Conservation (phyloP, 1,139 yeast genomes). For the Lodderomyces metapsilosis region DNA sequence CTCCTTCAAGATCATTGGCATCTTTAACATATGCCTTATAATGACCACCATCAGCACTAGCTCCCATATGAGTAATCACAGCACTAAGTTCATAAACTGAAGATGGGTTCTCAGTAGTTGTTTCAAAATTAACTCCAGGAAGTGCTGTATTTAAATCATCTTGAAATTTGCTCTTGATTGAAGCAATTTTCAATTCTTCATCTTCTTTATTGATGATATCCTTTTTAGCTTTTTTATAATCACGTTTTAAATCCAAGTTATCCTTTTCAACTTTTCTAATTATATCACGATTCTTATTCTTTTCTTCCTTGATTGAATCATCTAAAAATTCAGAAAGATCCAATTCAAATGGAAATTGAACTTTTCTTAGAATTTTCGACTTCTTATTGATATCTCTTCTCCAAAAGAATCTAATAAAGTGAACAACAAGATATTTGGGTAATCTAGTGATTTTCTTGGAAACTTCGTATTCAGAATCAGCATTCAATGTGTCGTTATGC, state of each 20-base stretch:
- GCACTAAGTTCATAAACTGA: slow-evolving; percentile 83
- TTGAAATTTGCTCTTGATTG: slow-evolving; percentile 44
- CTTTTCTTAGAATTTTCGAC: slow-evolving; percentile 90
- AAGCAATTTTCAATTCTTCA: slow-evolving; percentile 45
- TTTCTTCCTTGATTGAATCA: slow-evolving; percentile 63
- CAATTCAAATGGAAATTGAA: slow-evolving; percentile 88
- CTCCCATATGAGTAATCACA: slow-evolving; percentile 89
- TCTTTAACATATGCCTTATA: slow-evolving; percentile 87
- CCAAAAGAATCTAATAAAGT: slow-evolving; percentile 95
- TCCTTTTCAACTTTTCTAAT: slow-evolving; percentile 76
- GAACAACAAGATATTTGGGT: slow-evolving; percentile 87
- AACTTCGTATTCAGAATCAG: slow-evolving; percentile 70
- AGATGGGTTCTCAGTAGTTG: slow-evolving; percentile 76
- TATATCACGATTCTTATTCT: slow-evolving; percentile 73
- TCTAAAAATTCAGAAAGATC: slow-evolving; percentile 87
- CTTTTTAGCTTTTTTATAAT: slow-evolving; percentile 67
- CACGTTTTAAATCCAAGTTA: slow-evolving; percentile 68
- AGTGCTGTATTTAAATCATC: slow-evolving; percentile 42
- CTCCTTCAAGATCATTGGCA: slow-evolving; percentile 59
- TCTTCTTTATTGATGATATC: slow-evolving; percentile 32
- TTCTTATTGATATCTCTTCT: slow-evolving; percentile 87
- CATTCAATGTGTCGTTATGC: slow-evolving; percentile 64
- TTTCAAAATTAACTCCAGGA: slow-evolving; percentile 31
- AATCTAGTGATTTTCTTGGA: slow-evolving; percentile 70
- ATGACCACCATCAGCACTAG: slow-evolving; percentile 96